These are phyloP conservation scores for Monosporascus sp. DNA, from an alignment of 2,329 filamentous ascomycete genomes.

Conservation along the genomic window DNA sequence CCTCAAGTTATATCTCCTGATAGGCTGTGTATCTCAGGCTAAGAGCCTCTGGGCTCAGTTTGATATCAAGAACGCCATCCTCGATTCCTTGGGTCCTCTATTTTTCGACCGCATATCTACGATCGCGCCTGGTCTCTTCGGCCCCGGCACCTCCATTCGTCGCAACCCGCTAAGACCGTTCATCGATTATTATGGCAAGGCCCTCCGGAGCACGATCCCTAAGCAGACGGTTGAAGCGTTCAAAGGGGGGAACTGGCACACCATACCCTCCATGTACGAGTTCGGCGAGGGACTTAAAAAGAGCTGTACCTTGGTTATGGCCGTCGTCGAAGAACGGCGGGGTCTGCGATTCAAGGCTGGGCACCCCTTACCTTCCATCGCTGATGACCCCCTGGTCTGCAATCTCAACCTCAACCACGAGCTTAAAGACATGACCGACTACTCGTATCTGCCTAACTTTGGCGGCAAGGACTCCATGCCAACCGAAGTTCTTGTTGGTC, in stretches of 20 bases:
- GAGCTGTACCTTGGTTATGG: slow-evolving; percentile 50
- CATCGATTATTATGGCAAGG: slow-evolving; percentile 41
- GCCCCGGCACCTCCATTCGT: slow-evolving; percentile 9
- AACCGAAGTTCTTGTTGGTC: slow-evolving; percentile 40
- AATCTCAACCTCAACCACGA: slow-evolving; percentile 19
- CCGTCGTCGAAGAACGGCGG: slow-evolving; percentile 46
- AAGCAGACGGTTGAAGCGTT: slow-evolving; percentile 45
- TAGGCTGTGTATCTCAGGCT: slow-evolving; percentile 45
- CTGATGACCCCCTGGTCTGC: slow-evolving; percentile 44
- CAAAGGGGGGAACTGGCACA: slow-evolving; percentile 45
- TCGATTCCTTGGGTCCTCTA: slow-evolving; percentile 50
- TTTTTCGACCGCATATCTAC: slow-evolving; percentile 53
- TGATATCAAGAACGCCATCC: slow-evolving; percentile 52
- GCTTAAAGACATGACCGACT: slow-evolving; percentile 44
- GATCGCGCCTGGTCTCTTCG: slow-evolving; percentile 41
- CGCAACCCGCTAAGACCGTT: slow-evolving; percentile 33
- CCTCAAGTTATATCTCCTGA: slow-evolving; percentile 45
- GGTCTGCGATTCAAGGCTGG: slow-evolving; percentile 39
- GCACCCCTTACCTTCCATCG: slow-evolving; percentile 32
- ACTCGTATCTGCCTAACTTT: slow-evolving; percentile 47
- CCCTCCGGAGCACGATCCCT: slow-evolving; percentile 32
- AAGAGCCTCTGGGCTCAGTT: slow-evolving; percentile 45
- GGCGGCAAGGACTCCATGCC: slow-evolving; percentile 33
- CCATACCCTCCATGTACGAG: slow-evolving; percentile 42
- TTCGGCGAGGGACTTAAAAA: slow-evolving; percentile 39